phyloP scores from a whole-genome alignment of 768 basidiomycete species.

The Tricholoma hemisulphureum region DNA sequence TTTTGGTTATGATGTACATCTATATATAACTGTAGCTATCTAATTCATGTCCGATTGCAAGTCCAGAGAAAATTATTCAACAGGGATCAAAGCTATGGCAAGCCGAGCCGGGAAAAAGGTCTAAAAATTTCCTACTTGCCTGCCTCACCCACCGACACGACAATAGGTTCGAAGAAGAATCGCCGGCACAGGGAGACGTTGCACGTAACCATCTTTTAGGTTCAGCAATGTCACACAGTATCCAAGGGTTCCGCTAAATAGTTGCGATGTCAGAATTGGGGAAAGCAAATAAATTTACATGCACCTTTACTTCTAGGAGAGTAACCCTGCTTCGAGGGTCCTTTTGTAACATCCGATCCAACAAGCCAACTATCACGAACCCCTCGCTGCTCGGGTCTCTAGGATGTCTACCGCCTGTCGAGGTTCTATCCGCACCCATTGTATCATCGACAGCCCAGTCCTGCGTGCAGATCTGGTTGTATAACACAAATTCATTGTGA shows the following conservation, averaged over 20 bases:
- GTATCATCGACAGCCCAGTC: slow-evolving; percentile 38
- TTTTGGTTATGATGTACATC: no score
- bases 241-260: slow-evolving; percentile 37
- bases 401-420: slow-evolving; percentile 36
- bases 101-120: slow-evolving; percentile 8
- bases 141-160: slow-evolving; percentile 27
- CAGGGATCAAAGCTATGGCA: background rate
- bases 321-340: slow-evolving; percentile 33
- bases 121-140: slow-evolving; percentile 28
- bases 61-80: background rate
- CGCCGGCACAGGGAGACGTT: slow-evolving; percentile 25
- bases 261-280: background rate
- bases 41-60: background rate
- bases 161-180: slow-evolving; percentile 3
- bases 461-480: slow-evolving; percentile 40
- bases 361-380: slow-evolving; percentile 29
- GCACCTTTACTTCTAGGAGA: slow-evolving; percentile 35
- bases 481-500: slow-evolving; percentile 39
- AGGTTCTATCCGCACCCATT: slow-evolving; percentile 38
- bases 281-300: background rate
- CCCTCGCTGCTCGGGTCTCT: slow-evolving; percentile 29
- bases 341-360: slow-evolving; percentile 43
- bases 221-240: slow-evolving; percentile 33
- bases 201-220: slow-evolving; percentile 36
- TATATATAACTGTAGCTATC: background rate